These are phyloP conservation scores for Dioscorea cayenensis DNA, from an alignment of 116 monocot species.

Conservation along the genomic window DNA sequence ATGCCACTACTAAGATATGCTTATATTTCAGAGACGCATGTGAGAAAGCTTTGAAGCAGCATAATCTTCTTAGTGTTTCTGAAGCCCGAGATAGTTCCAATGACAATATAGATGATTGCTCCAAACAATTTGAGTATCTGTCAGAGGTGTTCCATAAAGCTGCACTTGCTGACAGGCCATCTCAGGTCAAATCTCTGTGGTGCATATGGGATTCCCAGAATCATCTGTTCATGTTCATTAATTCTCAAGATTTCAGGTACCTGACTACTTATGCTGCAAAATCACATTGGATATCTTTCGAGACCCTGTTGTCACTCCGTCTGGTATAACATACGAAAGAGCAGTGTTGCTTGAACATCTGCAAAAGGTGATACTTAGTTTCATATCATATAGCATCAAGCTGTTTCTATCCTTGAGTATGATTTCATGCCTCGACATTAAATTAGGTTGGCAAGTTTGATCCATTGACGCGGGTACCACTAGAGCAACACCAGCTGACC, in stretches of 20 bases:
- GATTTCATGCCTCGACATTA: neutral
- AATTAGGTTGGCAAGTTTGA: conserved; percentile 85
- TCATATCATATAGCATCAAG: neutral
- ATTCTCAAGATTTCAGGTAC: conserved; percentile 44
- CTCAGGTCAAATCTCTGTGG: conserved; percentile 35
- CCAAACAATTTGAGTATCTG: conserved; percentile 38
- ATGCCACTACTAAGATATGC: neutral
- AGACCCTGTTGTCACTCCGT: conserved; percentile 93
- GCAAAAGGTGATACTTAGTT: conserved; percentile 36
- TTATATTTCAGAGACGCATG: conserved; percentile 52
- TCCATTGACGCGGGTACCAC: conserved; percentile 67
- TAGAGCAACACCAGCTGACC: conserved; percentile 47
- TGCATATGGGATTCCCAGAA: neutral
- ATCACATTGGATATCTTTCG: conserved; percentile 80
- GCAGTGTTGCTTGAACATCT: conserved; percentile 75
- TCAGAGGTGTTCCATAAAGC: conserved; percentile 61
- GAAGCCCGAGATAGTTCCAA: conserved; percentile 15
- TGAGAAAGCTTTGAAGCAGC: conserved; percentile 53
- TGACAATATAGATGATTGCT: conserved; percentile 21
- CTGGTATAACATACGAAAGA: conserved; percentile 88
- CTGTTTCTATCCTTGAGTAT: neutral
- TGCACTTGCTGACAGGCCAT: conserved; percentile 29
- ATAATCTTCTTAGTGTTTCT: conserved; percentile 28
- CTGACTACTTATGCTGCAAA: conserved; percentile 85
- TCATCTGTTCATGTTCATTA: neutral